A percentile compares a stretch with the other conserved stretches of the same genome.
Conservation (phyloP, 495 filamentous ascomycete species). For the Schizothecium vesticola region DNA sequence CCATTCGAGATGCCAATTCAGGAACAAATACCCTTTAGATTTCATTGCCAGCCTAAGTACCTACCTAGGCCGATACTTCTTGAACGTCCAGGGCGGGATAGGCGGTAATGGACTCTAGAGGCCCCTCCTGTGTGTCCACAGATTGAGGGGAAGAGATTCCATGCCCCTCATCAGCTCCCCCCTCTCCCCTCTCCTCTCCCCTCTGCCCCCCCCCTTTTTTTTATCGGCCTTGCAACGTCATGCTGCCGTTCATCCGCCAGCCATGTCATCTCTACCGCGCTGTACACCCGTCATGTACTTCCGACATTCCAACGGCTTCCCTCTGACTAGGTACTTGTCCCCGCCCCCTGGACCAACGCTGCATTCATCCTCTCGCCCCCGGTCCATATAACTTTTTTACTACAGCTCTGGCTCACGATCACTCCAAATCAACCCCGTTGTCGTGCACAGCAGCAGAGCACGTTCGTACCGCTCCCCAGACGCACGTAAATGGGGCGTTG, state of each 20-base stretch:
- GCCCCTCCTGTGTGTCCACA: no score
- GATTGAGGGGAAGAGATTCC: neutral
- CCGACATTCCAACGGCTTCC: neutral
- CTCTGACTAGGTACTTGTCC: conserved; percentile 4
- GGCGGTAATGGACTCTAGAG: neutral
- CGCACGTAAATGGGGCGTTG: conserved; percentile 10
- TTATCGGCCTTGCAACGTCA: conserved; percentile 11
- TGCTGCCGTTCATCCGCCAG: neutral
- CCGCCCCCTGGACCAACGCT: neutral
- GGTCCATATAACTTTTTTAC: neutral
- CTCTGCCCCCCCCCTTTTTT: conserved; percentile 1
- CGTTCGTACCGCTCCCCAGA: conserved; percentile 5
- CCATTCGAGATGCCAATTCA: neutral
- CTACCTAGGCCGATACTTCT: no score
- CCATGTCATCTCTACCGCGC: conserved; percentile 5
- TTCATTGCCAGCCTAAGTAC: neutral
- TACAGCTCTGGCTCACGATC: neutral
- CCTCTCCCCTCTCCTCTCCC: neutral
- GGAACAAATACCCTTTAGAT: neutral
- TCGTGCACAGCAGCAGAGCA: conserved; percentile 6
- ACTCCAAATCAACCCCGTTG: neutral
- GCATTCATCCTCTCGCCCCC: neutral
- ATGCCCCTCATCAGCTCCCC: neutral
- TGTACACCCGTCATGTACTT: neutral
- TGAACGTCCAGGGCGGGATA: neutral